These are phyloP conservation scores for Typha latifolia DNA, from an alignment of 176 grass and related monocot species.

Conservation along the genomic window DNA sequence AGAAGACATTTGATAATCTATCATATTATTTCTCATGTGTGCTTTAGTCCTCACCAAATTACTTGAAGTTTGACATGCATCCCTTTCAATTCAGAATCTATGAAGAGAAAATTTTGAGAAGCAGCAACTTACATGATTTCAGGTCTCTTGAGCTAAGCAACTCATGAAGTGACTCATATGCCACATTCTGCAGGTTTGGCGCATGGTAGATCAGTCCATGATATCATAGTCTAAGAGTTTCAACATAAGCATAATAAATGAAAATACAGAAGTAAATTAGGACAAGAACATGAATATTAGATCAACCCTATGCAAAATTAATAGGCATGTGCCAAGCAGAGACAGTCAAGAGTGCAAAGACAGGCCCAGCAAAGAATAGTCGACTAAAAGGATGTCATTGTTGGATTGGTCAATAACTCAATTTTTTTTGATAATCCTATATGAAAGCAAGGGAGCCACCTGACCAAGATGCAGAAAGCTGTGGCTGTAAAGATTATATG, in stretches of 20 bases:
- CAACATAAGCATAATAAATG: background rate
- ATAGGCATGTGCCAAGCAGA: background rate
- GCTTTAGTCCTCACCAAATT: too few species aligned
- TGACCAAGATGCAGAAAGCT: slow-evolving; percentile 91
- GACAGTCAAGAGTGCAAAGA: background rate
- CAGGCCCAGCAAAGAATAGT: background rate
- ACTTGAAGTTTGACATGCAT: too few species aligned
- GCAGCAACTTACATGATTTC: slow-evolving; percentile 47
- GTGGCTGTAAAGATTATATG: slow-evolving; percentile 78
- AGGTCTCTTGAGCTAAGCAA: slow-evolving; percentile 38
- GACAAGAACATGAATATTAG: background rate
- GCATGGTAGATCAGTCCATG: background rate
- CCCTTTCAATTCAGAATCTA: background rate
- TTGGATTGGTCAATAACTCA: background rate
- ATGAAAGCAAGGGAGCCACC: slow-evolving; percentile 33
- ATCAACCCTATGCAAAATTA: background rate
- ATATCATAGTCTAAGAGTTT: background rate
- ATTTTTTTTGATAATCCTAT: background rate
- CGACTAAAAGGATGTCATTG: background rate
- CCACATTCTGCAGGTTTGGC: slow-evolving; percentile 57
- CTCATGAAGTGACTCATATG: slow-evolving; percentile 71
- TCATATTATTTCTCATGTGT: too few species aligned
- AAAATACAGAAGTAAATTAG: background rate
- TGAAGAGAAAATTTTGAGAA: slow-evolving; percentile 5
- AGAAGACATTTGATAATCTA: too few species aligned